These are phyloP conservation scores for Cicer arietinum DNA, from an alignment of 306 rosid species.

Conservation along the genomic window DNA sequence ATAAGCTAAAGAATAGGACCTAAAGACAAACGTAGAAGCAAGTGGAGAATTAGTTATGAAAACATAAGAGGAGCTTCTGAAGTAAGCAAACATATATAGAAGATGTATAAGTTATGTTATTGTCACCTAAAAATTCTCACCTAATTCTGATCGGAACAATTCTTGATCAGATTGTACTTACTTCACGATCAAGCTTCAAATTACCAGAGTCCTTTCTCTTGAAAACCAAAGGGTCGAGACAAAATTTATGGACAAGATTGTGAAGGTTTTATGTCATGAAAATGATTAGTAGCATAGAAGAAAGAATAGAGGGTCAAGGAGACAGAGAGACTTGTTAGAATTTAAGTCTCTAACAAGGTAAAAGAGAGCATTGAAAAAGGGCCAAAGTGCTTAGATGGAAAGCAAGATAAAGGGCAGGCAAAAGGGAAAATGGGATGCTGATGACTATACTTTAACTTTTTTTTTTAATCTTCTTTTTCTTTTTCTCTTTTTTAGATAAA, in stretches of 20 bases:
- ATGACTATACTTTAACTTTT: constrained; percentile 48
- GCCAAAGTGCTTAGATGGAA: constrained; percentile 51
- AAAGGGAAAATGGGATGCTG: constrained; percentile 46
- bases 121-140: constrained; percentile 32
- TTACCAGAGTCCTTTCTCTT: no score
- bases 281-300: constrained; percentile 42
- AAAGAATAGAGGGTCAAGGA: constrained; percentile 33
- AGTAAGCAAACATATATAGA: constrained; percentile 7
- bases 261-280: constrained; percentile 1
- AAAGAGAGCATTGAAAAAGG: constrained; percentile 52
- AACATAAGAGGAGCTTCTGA: constrained; percentile 24
- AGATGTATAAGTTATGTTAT: constrained; percentile 32
- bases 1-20: neutral
- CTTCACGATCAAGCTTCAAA: no score
- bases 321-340: constrained; percentile 38
- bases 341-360: constrained; percentile 43
- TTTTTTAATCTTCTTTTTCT: constrained; percentile 34
- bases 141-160: no score
- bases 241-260: neutral
- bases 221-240: no score
- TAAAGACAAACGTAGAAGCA: constrained; percentile 26
- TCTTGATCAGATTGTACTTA: no score
- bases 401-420: constrained; percentile 45
- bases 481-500: neutral
- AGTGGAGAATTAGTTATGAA: constrained; percentile 28